Percentiles rank a stretch among this genome's conserved stretches.
phyloP scores from a whole-genome alignment of 1,284 basidiomycete species.

The Gymnopus androsaceus region DNA sequence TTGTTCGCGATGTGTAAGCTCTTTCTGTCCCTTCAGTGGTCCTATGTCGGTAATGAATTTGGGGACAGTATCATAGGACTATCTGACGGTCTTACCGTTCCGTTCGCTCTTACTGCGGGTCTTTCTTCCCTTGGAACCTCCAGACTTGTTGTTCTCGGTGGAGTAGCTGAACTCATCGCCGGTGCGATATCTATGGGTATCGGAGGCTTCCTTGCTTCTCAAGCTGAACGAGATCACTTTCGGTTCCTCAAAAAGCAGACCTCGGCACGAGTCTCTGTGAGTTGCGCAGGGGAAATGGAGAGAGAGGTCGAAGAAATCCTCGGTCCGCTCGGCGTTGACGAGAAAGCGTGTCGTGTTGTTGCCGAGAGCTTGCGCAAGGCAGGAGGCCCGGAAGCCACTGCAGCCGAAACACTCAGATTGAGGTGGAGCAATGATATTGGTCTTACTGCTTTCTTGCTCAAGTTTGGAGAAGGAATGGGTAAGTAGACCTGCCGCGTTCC shows the following conservation, averaged over 20 bases:
- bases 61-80: conserved; percentile 83
- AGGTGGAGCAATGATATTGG: conserved; percentile 77
- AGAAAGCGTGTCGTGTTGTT: conserved; percentile 77
- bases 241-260: conserved; percentile 79
- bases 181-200: conserved; percentile 98
- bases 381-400: conserved; percentile 49
- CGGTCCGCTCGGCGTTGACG: conserved; percentile 86
- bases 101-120: conserved; percentile 88
- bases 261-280: conserved; percentile 80
- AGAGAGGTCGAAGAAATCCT: conserved; percentile 90
- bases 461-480: conserved; percentile 90
- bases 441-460: conserved; percentile 87
- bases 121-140: conserved; percentile 90
- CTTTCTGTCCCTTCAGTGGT: conserved; percentile 18
- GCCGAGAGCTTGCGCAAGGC: conserved; percentile 73
- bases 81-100: conserved; percentile 94
- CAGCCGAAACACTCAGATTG: conserved; percentile 29
- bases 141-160: conserved; percentile 86
- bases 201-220: conserved; percentile 94
- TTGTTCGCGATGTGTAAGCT: conserved; percentile 80
- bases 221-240: conserved; percentile 94
- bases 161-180: conserved; percentile 90
- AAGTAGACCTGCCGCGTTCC: too few species aligned
- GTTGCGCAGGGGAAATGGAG: conserved; percentile 93
- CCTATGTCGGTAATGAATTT: neutral